phyloP scores from a whole-genome alignment of 768 basidiomycete genomes.

The Postia placenta region DNA sequence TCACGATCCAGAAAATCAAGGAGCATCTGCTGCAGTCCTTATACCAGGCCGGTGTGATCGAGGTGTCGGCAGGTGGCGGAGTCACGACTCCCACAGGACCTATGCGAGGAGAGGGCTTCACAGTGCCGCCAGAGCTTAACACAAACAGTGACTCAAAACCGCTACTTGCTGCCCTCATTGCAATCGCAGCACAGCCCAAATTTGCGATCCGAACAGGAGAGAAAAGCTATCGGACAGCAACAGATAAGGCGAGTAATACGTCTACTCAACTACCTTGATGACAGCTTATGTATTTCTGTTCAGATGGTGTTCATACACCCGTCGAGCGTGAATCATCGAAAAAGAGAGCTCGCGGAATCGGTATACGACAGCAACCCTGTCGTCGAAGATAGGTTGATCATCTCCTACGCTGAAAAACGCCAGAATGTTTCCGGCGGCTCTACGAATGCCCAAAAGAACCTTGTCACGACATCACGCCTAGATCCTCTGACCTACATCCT shows the following conservation, averaged over 20 bases:
- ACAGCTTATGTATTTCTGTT: constrained; percentile 1
- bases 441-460: constrained; percentile 50
- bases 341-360: constrained; percentile 36
- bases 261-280: not conserved
- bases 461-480: constrained; percentile 77
- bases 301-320: constrained; percentile 79
- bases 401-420: constrained; percentile 80
- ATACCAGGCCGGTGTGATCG: constrained; percentile 75
- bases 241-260: constrained; percentile 64
- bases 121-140: constrained; percentile 64
- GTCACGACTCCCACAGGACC: constrained; percentile 18
- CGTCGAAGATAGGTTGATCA: constrained; percentile 53
- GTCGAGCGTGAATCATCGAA: constrained; percentile 78
- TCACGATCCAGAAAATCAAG: constrained; percentile 78
- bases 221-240: constrained; percentile 62
- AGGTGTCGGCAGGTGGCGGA: constrained; percentile 61
- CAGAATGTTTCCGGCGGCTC: constrained; percentile 57
- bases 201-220: constrained; percentile 77
- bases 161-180: constrained; percentile 75
- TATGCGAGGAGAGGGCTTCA: constrained; percentile 26
- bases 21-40: constrained; percentile 70
- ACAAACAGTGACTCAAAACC: constrained; percentile 68
- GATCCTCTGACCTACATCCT: constrained; percentile 88
- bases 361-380: constrained; percentile 22
- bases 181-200: constrained; percentile 84